phyloP scores from a whole-genome alignment of 1,284 basidiomycete genomes.

The Ganoderma boninense region DNA sequence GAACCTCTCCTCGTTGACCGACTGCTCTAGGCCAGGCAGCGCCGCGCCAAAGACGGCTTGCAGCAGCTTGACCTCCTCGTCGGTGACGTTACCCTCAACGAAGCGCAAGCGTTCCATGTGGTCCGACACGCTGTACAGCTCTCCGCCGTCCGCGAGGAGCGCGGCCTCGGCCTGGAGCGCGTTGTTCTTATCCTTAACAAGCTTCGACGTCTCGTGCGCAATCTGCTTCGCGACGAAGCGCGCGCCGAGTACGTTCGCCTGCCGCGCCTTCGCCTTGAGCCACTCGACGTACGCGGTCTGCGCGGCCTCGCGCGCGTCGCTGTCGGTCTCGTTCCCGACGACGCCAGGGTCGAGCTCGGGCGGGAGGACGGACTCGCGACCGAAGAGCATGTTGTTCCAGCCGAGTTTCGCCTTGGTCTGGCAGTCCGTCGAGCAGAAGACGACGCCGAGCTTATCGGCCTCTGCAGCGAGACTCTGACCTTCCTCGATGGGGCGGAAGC shows the following conservation, averaged over 20 bases:
- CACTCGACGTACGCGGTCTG: conserved; percentile 66
- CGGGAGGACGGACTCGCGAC: conserved; percentile 68
- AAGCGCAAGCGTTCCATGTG: conserved; percentile 78
- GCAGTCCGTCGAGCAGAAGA: conserved; percentile 79
- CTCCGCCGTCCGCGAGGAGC: conserved; percentile 56
- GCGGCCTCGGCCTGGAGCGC: conserved; percentile 36
- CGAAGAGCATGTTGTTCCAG: conserved; percentile 76
- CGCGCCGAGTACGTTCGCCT: conserved; percentile 65
- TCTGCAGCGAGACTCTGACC: conserved; percentile 53
- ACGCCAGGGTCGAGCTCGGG: conserved; percentile 52
- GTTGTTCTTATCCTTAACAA: conserved; percentile 46
- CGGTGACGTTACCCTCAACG: conserved; percentile 56
- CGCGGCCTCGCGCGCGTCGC: conserved; percentile 59
- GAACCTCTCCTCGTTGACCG: conserved; percentile 70
- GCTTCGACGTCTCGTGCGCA: conserved; percentile 66
- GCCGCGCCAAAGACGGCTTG: conserved; percentile 64
- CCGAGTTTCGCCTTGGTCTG: conserved; percentile 60
- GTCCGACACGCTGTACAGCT: conserved; percentile 71
- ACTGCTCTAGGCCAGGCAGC: conserved; percentile 75
- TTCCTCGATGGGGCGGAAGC: conserved; percentile 63
- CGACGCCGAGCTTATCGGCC: conserved; percentile 60
- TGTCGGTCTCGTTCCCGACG: conserved; percentile 38
- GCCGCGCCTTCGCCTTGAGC: conserved; percentile 53
- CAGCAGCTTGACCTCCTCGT: conserved; percentile 62
- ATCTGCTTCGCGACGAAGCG: conserved; percentile 78